Evolutionary conservation across 2,329 filamentous ascomycete genomes (phyloP).

Genomic region (Diplodia mutila): DNA sequence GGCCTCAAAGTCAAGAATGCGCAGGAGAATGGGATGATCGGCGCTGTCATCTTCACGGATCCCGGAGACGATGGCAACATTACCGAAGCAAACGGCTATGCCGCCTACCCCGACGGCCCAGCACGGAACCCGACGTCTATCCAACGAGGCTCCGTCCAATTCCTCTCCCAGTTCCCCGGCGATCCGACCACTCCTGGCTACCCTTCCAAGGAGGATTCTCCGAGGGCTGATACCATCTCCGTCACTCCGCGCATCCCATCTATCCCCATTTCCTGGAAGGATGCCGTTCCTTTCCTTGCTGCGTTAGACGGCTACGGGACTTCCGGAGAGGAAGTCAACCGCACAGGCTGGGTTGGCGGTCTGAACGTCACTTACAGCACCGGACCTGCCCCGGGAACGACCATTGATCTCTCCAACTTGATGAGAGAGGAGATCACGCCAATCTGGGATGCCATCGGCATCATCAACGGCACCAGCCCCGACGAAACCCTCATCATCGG

Average conservation of each 20-base stretch:
- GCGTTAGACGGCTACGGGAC: constrained; percentile 83
- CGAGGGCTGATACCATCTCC: constrained; percentile 67
- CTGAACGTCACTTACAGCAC: constrained; percentile 42
- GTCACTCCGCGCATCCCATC: constrained; percentile 80
- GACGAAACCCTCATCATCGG: constrained; percentile 59
- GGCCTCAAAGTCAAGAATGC: constrained; percentile 55
- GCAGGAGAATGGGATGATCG: constrained; percentile 50
- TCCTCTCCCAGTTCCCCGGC: constrained; percentile 61
- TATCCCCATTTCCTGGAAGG: constrained; percentile 80
- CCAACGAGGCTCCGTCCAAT: constrained; percentile 57
- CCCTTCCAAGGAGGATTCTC: constrained; percentile 78
- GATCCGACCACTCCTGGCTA: constrained; percentile 61
- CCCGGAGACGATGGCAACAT: constrained; percentile 53
- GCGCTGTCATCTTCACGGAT: constrained; percentile 51
- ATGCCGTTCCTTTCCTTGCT: constrained; percentile 78
- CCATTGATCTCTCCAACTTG: constrained; percentile 60
- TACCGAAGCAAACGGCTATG: constrained; percentile 51
- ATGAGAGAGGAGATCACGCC: constrained; percentile 82
- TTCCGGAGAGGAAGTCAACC: constrained; percentile 48
- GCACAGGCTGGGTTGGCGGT: constrained; percentile 43
- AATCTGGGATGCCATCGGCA: constrained; percentile 74
- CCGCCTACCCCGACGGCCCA: constrained; percentile 48
- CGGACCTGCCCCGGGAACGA: constrained; percentile 58
- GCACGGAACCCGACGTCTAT: constrained; percentile 52
- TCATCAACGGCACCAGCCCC: constrained; percentile 68